A percentile compares a stretch with the other conserved stretches of the same genome.
Conservation (phyloP, 2,329 filamentous ascomycete genomes). For the Hypoxylon sp. region DNA sequence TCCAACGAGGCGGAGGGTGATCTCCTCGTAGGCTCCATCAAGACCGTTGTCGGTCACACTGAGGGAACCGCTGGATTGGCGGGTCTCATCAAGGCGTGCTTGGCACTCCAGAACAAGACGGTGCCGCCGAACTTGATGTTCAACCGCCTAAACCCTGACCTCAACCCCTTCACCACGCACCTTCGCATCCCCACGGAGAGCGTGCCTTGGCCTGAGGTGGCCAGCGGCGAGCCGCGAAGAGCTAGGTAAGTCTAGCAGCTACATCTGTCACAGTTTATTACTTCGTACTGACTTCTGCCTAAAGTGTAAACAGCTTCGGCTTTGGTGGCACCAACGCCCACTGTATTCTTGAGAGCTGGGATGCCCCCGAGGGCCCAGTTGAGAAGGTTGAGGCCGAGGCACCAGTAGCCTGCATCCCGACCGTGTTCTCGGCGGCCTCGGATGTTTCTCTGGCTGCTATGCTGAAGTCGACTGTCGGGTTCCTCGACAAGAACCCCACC, state of each 20-base stretch:
- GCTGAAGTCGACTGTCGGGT: background rate
- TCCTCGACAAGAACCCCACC: background rate
- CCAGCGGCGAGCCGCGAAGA: background rate
- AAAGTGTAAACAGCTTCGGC: conserved; percentile 39
- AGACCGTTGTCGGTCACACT: conserved; percentile 43
- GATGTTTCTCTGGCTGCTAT: background rate
- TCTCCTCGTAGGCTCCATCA: conserved; percentile 38
- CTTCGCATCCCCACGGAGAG: conserved; percentile 25
- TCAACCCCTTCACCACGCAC: conserved; percentile 38
- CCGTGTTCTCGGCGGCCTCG: conserved; percentile 15
- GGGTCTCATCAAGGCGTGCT: conserved; percentile 39
- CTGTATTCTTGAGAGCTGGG: conserved; percentile 32
- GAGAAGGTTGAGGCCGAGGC: background rate
- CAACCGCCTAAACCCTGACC: conserved; percentile 39
- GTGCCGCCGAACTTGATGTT: conserved; percentile 46
- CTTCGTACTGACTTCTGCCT: background rate
- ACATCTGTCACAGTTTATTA: background rate
- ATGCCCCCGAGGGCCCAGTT: background rate
- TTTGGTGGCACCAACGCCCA: conserved; percentile 42
- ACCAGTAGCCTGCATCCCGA: conserved; percentile 7
- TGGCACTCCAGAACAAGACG: conserved; percentile 26
- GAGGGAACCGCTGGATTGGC: conserved; percentile 43
- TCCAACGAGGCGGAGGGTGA: background rate
- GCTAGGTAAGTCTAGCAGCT: background rate
- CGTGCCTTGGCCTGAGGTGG: conserved; percentile 3